These are phyloP conservation scores for Amanita muscaria DNA, from an alignment of 768 basidiomycete species.

Conservation along the genomic window DNA sequence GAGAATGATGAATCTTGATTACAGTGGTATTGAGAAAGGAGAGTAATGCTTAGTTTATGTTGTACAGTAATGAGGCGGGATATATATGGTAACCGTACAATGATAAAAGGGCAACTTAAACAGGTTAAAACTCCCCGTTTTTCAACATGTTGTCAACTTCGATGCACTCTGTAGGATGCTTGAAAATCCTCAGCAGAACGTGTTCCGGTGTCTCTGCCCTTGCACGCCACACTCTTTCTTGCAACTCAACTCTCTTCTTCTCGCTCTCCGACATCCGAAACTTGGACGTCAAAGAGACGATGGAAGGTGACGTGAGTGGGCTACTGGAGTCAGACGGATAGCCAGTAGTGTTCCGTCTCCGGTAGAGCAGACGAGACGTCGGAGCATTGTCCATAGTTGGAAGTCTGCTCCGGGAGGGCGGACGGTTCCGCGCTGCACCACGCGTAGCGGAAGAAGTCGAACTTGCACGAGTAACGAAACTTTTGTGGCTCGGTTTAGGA, in stretches of 20 bases:
- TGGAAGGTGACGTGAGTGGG: not conserved
- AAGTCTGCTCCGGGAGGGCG: not conserved
- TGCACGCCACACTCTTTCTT: slow-evolving; percentile 8
- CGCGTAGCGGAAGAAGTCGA: no score
- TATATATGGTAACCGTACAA: not conserved
- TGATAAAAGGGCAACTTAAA: no score
- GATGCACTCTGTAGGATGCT: slow-evolving; percentile 5
- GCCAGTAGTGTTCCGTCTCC: not conserved
- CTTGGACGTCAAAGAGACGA: not conserved
- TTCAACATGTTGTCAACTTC: slow-evolving; percentile 1
- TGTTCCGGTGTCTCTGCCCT: not conserved
- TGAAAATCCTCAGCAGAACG: slow-evolving; percentile 6
- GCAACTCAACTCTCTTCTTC: slow-evolving; percentile 3
- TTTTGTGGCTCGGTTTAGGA: not conserved
- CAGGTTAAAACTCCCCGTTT: not conserved
- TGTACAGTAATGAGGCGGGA: not conserved
- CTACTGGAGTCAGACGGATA: not conserved
- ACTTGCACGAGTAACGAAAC: not conserved
- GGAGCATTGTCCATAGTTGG: not conserved
- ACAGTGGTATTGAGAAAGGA: no score
- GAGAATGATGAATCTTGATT: no score
- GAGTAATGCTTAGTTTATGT: no score
- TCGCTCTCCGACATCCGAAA: not conserved
- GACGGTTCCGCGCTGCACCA: no score
- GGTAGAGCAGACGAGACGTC: not conserved